phyloP scores from a whole-genome alignment of 2,329 filamentous ascomycete genomes.

The Alternaria atra region DNA sequence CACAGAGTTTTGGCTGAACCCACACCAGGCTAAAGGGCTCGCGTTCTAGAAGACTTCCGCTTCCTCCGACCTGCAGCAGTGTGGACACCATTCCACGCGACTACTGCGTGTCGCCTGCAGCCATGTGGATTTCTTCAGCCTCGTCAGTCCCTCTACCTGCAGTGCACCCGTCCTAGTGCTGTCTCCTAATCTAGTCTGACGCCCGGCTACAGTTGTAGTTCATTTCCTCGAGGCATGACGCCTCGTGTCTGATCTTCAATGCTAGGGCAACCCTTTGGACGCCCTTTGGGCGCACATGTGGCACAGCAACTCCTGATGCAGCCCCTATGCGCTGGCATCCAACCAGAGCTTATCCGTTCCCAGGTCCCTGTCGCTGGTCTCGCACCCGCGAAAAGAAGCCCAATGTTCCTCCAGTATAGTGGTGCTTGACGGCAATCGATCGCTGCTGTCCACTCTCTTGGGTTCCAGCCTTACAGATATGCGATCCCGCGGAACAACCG shows the following conservation, averaged over 20 bases:
- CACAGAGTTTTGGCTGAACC: slow-evolving; percentile 13
- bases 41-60: slow-evolving; percentile 26
- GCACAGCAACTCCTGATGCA: slow-evolving; percentile 12
- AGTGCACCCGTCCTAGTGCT: not conserved
- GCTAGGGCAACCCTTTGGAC: not conserved
- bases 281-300: slow-evolving; percentile 4
- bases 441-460: slow-evolving; percentile 3
- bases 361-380: slow-evolving; percentile 1
- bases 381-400: not conserved
- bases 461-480: slow-evolving; percentile 5
- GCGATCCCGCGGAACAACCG: not conserved
- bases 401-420: slow-evolving; percentile 5
- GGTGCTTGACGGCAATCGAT: slow-evolving; percentile 9
- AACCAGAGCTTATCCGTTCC: not conserved
- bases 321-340: slow-evolving; percentile 4
- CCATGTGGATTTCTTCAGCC: slow-evolving; percentile 11
- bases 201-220: slow-evolving; percentile 2
- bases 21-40: slow-evolving; percentile 11
- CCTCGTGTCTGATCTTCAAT: slow-evolving; percentile 2
- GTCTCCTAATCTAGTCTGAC: not conserved
- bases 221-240: not conserved
- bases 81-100: slow-evolving; percentile 8
- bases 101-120: slow-evolving; percentile 11
- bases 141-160: slow-evolving; percentile 2
- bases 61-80: slow-evolving; percentile 14